These are phyloP conservation scores for Rhizopogon vulgaris DNA, from an alignment of 768 basidiomycete species.

Conservation along the genomic window DNA sequence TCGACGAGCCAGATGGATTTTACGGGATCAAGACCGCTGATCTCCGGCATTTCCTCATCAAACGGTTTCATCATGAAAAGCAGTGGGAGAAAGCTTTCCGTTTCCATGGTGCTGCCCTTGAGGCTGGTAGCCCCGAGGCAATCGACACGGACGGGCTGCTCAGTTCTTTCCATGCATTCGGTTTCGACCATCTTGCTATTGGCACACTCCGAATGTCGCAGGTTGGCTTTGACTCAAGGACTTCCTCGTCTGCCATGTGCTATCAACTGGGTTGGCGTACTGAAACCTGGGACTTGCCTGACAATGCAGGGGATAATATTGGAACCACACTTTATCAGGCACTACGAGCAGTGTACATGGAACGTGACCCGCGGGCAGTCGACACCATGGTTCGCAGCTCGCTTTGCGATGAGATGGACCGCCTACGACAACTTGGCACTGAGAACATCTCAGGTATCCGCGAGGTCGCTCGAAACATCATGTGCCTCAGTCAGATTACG, in stretches of 20 bases:
- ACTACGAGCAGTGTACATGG: constrained; percentile 76
- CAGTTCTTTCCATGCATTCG: constrained; percentile 80
- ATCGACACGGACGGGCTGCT: constrained; percentile 59
- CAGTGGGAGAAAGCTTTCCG: constrained; percentile 90
- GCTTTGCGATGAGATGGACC: constrained; percentile 55
- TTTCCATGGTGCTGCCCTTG: constrained; percentile 81
- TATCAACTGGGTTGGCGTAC: constrained; percentile 93
- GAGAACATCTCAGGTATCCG: constrained; percentile 80
- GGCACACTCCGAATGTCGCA: constrained; percentile 46
- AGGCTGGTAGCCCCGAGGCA: constrained; percentile 43
- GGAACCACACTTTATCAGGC: constrained; percentile 69
- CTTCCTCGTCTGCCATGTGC: constrained; percentile 41
- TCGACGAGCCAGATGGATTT: constrained; percentile 98
- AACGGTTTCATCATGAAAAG: constrained; percentile 86
- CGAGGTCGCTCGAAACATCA: constrained; percentile 59
- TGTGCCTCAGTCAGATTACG: constrained; percentile 75
- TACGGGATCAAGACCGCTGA: constrained; percentile 85
- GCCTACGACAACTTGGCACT: constrained; percentile 58
- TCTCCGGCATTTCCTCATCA: constrained; percentile 73
- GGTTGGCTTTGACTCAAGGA: constrained; percentile 22
- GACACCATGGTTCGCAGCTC: constrained; percentile 44
- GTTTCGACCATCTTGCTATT: constrained; percentile 85
- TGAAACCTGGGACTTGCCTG: constrained; percentile 91
- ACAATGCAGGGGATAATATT: constrained; percentile 38
- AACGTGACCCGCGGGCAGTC: constrained; percentile 50